Conservation (phyloP, 2,329 filamentous ascomycete species). For the Lasiodiplodia sp. region DNA sequence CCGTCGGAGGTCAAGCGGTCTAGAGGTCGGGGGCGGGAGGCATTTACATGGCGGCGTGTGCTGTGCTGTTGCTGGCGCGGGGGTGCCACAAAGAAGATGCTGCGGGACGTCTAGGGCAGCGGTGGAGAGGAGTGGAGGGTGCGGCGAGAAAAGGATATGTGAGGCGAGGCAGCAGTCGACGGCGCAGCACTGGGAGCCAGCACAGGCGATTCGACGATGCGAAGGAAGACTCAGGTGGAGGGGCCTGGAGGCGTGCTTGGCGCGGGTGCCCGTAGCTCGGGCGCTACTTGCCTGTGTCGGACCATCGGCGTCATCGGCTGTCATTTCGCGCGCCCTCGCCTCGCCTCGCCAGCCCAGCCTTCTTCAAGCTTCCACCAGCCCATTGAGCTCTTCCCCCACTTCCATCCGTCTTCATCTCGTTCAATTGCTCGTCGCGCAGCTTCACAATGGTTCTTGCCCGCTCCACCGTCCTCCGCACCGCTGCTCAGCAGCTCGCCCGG, state of each 20-base stretch:
- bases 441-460: conserved; percentile 51
- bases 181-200: conserved; percentile 12
- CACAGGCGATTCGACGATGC: conserved; percentile 14
- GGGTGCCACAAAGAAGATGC: conserved; percentile 7
- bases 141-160: conserved; percentile 23
- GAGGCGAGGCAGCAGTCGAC: conserved; percentile 29
- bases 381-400: conserved; percentile 16
- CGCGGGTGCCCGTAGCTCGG: conserved; percentile 16
- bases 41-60: conserved; percentile 13
- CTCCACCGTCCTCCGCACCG: conserved; percentile 46
- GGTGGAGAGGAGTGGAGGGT: background rate
- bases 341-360: conserved; percentile 22
- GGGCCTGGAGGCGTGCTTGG: conserved; percentile 15
- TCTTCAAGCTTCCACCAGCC: background rate
- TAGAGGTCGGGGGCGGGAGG: background rate
- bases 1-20: background rate
- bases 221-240: conserved; percentile 3
- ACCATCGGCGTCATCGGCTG: no score
- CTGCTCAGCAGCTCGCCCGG: conserved; percentile 46
- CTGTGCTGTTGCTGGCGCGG: conserved; percentile 10
- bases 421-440: conserved; percentile 45
- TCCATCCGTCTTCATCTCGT: conserved; percentile 38
- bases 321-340: background rate
- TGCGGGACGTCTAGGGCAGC: conserved; percentile 20
- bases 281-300: background rate